phyloP scores from a whole-genome alignment of 768 basidiomycete species.

The Mycena indigotica region DNA sequence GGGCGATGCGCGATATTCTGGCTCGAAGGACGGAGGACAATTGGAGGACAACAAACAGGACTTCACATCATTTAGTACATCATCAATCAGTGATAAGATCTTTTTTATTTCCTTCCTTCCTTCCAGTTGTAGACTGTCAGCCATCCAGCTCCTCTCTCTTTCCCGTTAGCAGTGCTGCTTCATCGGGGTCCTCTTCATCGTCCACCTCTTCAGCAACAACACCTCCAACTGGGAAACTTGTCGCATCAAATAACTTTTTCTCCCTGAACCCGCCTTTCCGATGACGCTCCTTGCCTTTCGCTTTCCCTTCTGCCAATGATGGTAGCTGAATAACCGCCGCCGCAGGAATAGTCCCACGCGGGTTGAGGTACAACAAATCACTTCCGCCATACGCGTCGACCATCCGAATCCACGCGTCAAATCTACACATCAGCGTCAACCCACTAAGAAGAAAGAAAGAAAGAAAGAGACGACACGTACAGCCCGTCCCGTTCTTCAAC shows the following conservation, averaged over 20 bases:
- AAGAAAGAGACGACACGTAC: constrained; percentile 59
- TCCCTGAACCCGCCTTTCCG: constrained; percentile 69
- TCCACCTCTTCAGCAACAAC: not conserved
- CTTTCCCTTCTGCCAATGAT: not conserved
- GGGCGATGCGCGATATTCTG: too few relatives aligned
- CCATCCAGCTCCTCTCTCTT: not conserved
- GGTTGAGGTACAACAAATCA: constrained; percentile 79
- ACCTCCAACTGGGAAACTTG: constrained; percentile 43
- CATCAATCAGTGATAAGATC: too few relatives aligned
- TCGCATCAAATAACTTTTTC: constrained; percentile 67
- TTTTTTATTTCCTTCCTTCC: too few relatives aligned
- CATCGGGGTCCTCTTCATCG: not conserved
- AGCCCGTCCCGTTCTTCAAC: constrained; percentile 79
- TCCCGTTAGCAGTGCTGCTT: not conserved
- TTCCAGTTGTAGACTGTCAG: too few relatives aligned
- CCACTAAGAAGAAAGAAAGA: not conserved
- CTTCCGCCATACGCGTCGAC: constrained; percentile 76
- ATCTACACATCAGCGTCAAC: constrained; percentile 43
- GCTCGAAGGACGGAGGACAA: too few relatives aligned
- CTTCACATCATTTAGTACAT: too few relatives aligned
- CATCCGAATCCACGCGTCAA: constrained; percentile 81
- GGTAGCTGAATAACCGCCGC: constrained; percentile 58
- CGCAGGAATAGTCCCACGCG: constrained; percentile 74
- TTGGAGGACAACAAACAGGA: too few relatives aligned
- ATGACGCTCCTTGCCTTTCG: constrained; percentile 40